Conservation (phyloP, 257 asterid genomes). For the Solanum peruvianum region DNA sequence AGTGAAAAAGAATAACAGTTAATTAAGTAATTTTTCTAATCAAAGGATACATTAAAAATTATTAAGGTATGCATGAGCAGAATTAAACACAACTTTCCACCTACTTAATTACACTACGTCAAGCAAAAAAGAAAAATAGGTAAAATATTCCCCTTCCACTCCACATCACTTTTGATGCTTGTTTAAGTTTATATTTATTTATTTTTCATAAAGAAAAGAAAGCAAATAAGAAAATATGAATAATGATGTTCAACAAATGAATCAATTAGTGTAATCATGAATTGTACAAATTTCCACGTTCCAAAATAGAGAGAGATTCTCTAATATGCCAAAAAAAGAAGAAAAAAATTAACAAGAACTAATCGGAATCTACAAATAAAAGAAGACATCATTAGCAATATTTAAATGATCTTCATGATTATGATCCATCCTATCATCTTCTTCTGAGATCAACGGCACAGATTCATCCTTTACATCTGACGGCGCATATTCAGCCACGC, state of each 20-base stretch:
- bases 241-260: not conserved
- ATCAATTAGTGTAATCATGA: not conserved
- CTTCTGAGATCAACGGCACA: constrained; percentile 9
- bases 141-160: no score
- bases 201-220: no score
- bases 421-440: not conserved
- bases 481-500: constrained; percentile 22
- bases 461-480: not conserved
- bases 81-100: no score
- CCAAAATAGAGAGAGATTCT: not conserved
- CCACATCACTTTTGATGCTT: no score
- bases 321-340: not conserved
- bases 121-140: no score
- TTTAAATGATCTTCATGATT: constrained; percentile 22
- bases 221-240: not conserved
- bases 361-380: constrained; percentile 13
- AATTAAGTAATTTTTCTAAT: no score
- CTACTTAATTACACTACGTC: no score
- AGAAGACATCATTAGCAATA: constrained; percentile 61
- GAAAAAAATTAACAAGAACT: no score
- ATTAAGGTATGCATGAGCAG: no score
- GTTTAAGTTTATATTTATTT: no score
- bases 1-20: no score
- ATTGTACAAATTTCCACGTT: not conserved
- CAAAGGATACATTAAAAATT: no score